Conservation (phyloP, 495 filamentous ascomycete genomes). For the Thermothielavioides terrestris region DNA sequence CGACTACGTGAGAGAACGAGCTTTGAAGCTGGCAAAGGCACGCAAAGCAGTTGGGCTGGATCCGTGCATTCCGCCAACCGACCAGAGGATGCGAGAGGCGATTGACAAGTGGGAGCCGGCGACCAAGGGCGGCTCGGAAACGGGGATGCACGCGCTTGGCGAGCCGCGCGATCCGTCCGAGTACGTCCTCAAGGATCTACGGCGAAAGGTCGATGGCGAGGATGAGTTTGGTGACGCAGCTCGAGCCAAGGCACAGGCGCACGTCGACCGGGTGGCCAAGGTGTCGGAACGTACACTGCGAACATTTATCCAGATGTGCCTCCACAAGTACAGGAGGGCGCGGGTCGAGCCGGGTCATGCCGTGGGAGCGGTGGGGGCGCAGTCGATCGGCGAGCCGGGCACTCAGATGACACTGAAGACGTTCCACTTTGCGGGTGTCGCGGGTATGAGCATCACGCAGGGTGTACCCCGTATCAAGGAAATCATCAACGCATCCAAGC, state of each 20-base stretch:
- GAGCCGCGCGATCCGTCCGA: neutral
- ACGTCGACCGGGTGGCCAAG: slow-evolving; percentile 67
- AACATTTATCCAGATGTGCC: slow-evolving; percentile 70
- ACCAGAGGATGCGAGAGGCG: slow-evolving; percentile 6
- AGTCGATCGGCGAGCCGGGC: slow-evolving; percentile 96
- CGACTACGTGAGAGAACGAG: slow-evolving; percentile 50
- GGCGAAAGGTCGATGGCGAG: slow-evolving; percentile 3
- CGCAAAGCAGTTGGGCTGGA: slow-evolving; percentile 37
- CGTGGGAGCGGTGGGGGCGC: slow-evolving; percentile 94
- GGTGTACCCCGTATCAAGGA: slow-evolving; percentile 99
- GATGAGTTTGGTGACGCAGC: neutral
- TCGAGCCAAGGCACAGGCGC: slow-evolving; percentile 10
- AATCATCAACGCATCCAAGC: slow-evolving; percentile 94
- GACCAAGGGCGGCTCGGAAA: neutral
- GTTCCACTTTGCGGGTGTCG: slow-evolving; percentile 99
- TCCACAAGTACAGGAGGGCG: slow-evolving; percentile 82
- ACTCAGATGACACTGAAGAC: slow-evolving; percentile 99
- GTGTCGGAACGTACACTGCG: slow-evolving; percentile 63
- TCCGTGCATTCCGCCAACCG: slow-evolving; percentile 17
- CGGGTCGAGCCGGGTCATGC: slow-evolving; percentile 90
- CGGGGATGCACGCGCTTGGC: slow-evolving; percentile 4
- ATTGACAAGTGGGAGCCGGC: slow-evolving; percentile 15
- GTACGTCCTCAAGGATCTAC: slow-evolving; percentile 4
- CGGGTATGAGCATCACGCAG: slow-evolving; percentile 96
- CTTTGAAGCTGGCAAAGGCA: slow-evolving; percentile 41